phyloP scores from a whole-genome alignment of 306 rosid species.

The Lupinus albus region DNA sequence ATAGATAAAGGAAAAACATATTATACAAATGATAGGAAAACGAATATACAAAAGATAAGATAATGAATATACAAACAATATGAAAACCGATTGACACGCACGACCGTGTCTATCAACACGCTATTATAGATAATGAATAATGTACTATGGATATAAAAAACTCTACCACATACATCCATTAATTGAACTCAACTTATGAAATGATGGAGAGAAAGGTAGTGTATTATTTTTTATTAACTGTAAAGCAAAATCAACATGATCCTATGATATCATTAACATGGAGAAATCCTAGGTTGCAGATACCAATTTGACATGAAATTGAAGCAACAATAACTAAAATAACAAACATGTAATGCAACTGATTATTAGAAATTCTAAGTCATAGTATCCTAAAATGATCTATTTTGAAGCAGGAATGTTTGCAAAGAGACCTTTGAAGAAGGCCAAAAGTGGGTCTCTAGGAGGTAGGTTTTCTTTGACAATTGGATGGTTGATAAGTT shows the following conservation, averaged over 20 bases:
- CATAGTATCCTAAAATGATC: background rate
- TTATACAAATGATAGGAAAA: too few relatives aligned
- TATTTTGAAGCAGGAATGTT: constrained; percentile 22
- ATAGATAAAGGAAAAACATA: too few relatives aligned
- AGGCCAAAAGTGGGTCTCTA: constrained; percentile 39
- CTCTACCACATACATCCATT: too few relatives aligned
- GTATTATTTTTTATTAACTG: background rate
- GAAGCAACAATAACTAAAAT: background rate
- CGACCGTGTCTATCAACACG: too few relatives aligned
- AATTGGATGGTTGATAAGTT: constrained; percentile 33
- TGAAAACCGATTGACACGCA: too few relatives aligned
- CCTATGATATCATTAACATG: background rate
- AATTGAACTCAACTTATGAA: too few relatives aligned
- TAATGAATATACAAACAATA: too few relatives aligned
- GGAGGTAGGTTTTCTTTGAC: constrained; percentile 50
- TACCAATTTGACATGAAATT: background rate
- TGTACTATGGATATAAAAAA: too few relatives aligned
- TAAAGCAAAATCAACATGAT: background rate
- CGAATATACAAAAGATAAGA: too few relatives aligned
- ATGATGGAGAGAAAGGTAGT: background rate
- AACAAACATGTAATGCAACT: background rate
- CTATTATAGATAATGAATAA: too few relatives aligned
- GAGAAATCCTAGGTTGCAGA: background rate
- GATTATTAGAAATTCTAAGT: background rate
- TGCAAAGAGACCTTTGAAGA: constrained; percentile 25